Base-by-base conservation (phyloP, 345 rosid genomes). In the Nasturtium officinale region DNA sequence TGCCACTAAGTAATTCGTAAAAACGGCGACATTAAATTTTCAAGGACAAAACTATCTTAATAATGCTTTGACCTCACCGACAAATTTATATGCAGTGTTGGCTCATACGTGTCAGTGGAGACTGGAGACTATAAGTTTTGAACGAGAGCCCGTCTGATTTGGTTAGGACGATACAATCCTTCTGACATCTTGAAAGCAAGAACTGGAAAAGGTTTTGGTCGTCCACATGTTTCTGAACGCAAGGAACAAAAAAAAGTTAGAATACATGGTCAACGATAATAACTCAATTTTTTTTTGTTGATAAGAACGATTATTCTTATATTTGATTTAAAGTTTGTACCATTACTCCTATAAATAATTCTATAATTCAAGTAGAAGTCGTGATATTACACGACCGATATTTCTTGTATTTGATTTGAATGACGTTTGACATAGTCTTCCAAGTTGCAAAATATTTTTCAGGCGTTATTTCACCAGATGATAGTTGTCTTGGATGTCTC, bases 141-240 rank as follows among this genome's bases (percentile, higher is more conserved):
- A 62, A 72, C 35, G 62, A 72, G 70, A 63, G 23, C 25, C 52
- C 23, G 42, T 73, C 66, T 74, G 65, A 47, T 48, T 37, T 65
- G 60, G 72, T 57, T 67, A 45, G 52, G 21, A 73, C 71, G 50
- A 23, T 16, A 56, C 29, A 54, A 5, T 50, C 50, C 35, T 74
- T 65, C 66, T 74, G 67, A 74, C 78, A 57, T 26, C 42, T 74
- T 48, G 53, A 21, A 65, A 64, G 50, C 23, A 57, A 17, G 43
- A 57, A 28, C 2, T 37, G 53, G 60, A 57, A 28, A 47, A 26
- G 65, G 33, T 26, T 57, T 57, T 65, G 72, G 72, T 73, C 77
- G 60, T 65, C 38, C 52, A 35, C 59, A 65, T 74, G 72, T 47
- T 57, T 57, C 59, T 65, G 13, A 65, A 55, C 57, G 48, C 58